These are phyloP conservation scores for Coemansia sp. DNA, from an alignment of 192 early-diverging fungal genomes.

Conservation along the genomic window DNA sequence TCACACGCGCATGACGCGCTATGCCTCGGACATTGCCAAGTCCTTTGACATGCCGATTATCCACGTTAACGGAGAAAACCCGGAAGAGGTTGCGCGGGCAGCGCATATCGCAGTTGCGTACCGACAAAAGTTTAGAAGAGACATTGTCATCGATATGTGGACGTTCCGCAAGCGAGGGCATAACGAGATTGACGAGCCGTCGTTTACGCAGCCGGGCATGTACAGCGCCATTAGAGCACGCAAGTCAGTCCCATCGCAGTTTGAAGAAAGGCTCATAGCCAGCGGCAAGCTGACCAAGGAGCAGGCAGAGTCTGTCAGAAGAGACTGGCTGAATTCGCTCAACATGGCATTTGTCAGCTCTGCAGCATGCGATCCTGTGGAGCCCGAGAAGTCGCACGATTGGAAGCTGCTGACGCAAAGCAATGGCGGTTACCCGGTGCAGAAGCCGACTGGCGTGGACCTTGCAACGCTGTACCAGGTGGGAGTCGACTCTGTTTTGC, in stretches of 20 bases:
- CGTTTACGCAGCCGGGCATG: constrained; percentile 94
- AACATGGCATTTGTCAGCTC: constrained; percentile 29
- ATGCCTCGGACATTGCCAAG: constrained; percentile 92
- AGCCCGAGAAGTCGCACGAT: constrained; percentile 9
- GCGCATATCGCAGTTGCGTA: constrained; percentile 83
- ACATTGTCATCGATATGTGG: constrained; percentile 91
- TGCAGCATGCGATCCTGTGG: constrained; percentile 26
- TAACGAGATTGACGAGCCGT: constrained; percentile 95
- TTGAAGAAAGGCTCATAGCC: constrained; percentile 61
- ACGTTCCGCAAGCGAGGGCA: constrained; percentile 94
- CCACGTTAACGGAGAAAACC: constrained; percentile 92
- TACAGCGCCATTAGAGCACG: constrained; percentile 82
- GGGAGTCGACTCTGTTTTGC: constrained; percentile 71
- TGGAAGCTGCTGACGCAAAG: constrained; percentile 20
- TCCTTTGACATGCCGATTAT: constrained; percentile 92
- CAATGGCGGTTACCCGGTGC: constrained; percentile 13
- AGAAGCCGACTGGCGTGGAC: constrained; percentile 61
- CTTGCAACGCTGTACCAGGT: constrained; percentile 61
- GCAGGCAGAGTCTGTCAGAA: constrained; percentile 13
- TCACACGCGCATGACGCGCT: constrained; percentile 85
- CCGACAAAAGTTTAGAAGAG: constrained; percentile 89
- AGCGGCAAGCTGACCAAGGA: constrained; percentile 26
- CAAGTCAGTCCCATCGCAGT: constrained; percentile 75
- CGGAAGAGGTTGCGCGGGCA: constrained; percentile 84
- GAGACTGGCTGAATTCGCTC: constrained; percentile 29